Evolutionary conservation across 2,329 filamentous ascomycete genomes (phyloP).

Genomic region (Pseudocercospora macadamiae): DNA sequence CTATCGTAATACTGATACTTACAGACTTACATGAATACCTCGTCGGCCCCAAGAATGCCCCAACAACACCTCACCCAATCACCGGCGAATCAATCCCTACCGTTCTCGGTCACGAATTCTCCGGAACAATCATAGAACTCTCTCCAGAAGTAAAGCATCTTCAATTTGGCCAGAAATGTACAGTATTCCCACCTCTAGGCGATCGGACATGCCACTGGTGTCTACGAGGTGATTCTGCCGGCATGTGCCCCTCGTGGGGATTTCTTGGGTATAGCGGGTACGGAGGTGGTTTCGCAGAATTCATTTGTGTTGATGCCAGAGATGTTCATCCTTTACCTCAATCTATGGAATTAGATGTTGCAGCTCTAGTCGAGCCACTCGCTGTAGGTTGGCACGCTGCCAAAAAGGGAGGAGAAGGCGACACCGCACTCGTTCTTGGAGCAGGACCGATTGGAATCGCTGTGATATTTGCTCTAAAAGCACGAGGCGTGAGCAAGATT

Average conservation of each 20-base stretch:
- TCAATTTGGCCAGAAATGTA: slow-evolving; percentile 57
- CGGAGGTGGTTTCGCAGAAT: slow-evolving; percentile 58
- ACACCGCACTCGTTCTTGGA: background rate
- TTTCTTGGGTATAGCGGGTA: slow-evolving; percentile 44
- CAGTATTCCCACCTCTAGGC: slow-evolving; percentile 56
- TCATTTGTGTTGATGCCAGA: slow-evolving; percentile 50
- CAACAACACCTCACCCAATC: slow-evolving; percentile 55
- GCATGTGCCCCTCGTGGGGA: slow-evolving; percentile 53
- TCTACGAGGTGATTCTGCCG: slow-evolving; percentile 46
- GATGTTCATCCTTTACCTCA: slow-evolving; percentile 43
- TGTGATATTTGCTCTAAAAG: background rate
- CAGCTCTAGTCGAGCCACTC: background rate
- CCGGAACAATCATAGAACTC: slow-evolving; percentile 59
- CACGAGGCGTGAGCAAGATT: background rate
- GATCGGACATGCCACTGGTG: slow-evolving; percentile 53
- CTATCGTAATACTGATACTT: background rate
- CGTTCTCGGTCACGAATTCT: slow-evolving; percentile 65
- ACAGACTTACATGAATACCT: slow-evolving; percentile 11
- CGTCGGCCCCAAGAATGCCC: slow-evolving; percentile 28
- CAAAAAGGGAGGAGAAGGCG: background rate
- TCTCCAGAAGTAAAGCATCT: slow-evolving; percentile 44
- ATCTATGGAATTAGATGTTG: background rate
- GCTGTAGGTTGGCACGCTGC: slow-evolving; percentile 1
- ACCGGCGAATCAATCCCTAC: slow-evolving; percentile 60
- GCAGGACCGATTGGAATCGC: background rate